phyloP scores from a whole-genome alignment of 2,329 filamentous ascomycete species.

The Gyromitra esculenta region DNA sequence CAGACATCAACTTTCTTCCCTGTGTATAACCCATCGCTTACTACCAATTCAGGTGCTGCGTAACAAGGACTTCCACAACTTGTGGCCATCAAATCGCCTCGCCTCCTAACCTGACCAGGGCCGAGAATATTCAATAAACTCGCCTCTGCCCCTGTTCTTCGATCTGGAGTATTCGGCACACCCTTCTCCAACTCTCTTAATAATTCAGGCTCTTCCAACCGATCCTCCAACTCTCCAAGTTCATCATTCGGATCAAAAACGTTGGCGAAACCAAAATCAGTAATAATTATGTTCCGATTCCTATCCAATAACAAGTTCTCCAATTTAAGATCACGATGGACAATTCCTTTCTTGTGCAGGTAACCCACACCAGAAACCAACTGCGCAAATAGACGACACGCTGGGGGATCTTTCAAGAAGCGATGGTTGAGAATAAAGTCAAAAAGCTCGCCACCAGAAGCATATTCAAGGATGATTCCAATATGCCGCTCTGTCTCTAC shows the following conservation, averaged over 20 bases:
- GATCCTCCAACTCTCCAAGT: slow-evolving; percentile 86
- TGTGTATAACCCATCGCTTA: slow-evolving; percentile 96
- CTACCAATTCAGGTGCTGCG: slow-evolving; percentile 93
- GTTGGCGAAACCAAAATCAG: slow-evolving; percentile 98
- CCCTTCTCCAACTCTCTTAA: slow-evolving; percentile 89
- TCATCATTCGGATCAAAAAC: slow-evolving; percentile 92
- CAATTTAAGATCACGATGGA: slow-evolving; percentile 94
- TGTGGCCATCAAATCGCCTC: slow-evolving; percentile 97
- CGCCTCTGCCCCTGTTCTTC: slow-evolving; percentile 39
- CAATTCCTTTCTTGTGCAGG: slow-evolving; percentile 97
- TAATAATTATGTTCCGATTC: slow-evolving; percentile 99
- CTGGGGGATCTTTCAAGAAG: slow-evolving; percentile 92
- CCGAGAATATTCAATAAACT: slow-evolving; percentile 54
- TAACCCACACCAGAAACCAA: slow-evolving; percentile 96
- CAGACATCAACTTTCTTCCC: slow-evolving; percentile 98
- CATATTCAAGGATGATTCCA: slow-evolving; percentile 97
- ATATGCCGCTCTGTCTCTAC: slow-evolving; percentile 97
- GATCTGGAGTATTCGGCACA: slow-evolving; percentile 66
- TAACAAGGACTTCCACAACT: slow-evolving; percentile 99
- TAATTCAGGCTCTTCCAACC: slow-evolving; percentile 84
- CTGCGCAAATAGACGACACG: slow-evolving; percentile 91
- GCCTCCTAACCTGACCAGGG: slow-evolving; percentile 69
- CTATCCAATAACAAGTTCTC: slow-evolving; percentile 95
- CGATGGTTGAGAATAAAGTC: slow-evolving; percentile 98
- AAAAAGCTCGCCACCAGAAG: slow-evolving; percentile 95